Conservation (phyloP, 805 yeast species). For the Cyberlindnera mississippiensis region DNA sequence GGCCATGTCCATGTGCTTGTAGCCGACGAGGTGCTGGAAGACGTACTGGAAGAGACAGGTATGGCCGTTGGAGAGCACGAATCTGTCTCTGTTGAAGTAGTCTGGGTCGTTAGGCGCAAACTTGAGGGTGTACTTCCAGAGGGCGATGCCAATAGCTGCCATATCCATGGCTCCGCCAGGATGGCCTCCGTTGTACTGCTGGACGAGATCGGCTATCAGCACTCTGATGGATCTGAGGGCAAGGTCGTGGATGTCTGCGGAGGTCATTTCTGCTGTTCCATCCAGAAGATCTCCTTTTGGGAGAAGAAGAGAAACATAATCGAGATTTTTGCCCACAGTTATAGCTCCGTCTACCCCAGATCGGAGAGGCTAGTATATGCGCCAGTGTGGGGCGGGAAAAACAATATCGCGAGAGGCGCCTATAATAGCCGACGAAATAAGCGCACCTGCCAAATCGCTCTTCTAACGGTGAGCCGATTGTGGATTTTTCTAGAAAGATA, state of each 20-base stretch:
- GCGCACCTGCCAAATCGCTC: no score
- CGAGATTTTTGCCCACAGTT: no score
- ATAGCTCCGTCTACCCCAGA: no score
- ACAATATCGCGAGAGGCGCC: no score
- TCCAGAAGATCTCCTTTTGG: not conserved
- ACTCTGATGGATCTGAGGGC: constrained; percentile 77
- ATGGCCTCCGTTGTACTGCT: constrained; percentile 90
- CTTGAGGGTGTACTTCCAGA: constrained; percentile 66
- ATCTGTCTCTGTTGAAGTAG: constrained; percentile 94
- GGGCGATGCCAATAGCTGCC: constrained; percentile 64
- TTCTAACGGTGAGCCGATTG: no score
- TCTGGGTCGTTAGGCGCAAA: constrained; percentile 87
- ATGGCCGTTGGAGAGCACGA: constrained; percentile 93
- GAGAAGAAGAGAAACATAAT: not conserved
- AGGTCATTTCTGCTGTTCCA: constrained; percentile 1
- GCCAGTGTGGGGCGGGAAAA: no score
- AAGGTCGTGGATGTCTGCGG: constrained; percentile 23
- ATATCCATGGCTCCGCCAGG: constrained; percentile 94
- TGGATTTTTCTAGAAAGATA: no score
- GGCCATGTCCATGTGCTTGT: constrained; percentile 62
- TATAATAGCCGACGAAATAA: no score
- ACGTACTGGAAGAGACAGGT: constrained; percentile 89
- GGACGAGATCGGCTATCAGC: constrained; percentile 80
- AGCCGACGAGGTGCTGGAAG: constrained; percentile 81
- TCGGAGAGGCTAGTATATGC: no score